A percentile compares a stretch with the other conserved stretches of the same genome.
Conservation (phyloP, 805 yeast species). For the Blastobotrys muscicola region DNA sequence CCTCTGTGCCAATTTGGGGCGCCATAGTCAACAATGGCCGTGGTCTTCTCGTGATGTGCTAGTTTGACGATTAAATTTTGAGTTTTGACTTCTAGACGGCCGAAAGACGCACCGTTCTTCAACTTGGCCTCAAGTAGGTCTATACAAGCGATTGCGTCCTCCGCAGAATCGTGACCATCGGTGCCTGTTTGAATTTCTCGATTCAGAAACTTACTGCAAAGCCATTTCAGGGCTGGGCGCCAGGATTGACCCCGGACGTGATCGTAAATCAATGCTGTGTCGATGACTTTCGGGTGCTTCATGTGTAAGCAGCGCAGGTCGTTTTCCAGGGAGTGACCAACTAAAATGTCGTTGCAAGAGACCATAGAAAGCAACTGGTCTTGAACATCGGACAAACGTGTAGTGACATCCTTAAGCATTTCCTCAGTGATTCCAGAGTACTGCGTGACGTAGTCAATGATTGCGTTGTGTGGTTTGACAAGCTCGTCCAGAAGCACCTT, state of each 20-base stretch:
- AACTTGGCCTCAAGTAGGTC: conserved; percentile 66
- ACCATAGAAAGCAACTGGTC: conserved; percentile 39
- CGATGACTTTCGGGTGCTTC: conserved; percentile 66
- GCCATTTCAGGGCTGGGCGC: conserved; percentile 66
- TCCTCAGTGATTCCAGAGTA: conserved; percentile 85
- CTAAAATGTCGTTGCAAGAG: conserved; percentile 49
- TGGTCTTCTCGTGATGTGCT: conserved; percentile 7
- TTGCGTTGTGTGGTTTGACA: conserved; percentile 68
- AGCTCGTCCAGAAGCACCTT: conserved; percentile 57
- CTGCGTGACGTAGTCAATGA: conserved; percentile 70
- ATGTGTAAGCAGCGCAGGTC: conserved; percentile 66
- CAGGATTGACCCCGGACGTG: conserved; percentile 79
- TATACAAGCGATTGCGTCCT: conserved; percentile 74
- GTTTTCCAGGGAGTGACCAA: conserved; percentile 86
- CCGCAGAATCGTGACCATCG: conserved; percentile 75
- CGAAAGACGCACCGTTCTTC: conserved; percentile 56
- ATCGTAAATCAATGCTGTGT: conserved; percentile 64
- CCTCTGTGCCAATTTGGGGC: conserved; percentile 27
- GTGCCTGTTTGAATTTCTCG: conserved; percentile 59
- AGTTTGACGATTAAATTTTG: conserved; percentile 10
- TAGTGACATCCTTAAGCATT: conserved; percentile 48
- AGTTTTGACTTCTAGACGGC: conserved; percentile 28
- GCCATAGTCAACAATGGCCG: conserved; percentile 30
- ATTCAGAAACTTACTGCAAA: conserved; percentile 48
- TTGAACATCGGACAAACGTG: conserved; percentile 62